phyloP scores from a whole-genome alignment of 495 filamentous ascomycete genomes.

The Penicillium cosmopolitanum region DNA sequence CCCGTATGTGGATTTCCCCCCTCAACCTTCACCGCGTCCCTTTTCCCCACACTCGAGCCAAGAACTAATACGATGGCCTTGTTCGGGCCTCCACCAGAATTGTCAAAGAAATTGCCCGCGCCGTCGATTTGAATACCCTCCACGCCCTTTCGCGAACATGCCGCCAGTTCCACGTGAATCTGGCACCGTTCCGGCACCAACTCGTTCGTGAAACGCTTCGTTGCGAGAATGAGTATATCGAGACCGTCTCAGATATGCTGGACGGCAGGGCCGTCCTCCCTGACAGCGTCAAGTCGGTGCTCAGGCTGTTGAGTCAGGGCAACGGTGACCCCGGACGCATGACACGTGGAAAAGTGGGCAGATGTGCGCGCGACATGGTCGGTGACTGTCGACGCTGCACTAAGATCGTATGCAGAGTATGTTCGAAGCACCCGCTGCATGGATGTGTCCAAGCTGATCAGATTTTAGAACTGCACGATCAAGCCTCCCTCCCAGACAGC shows the following conservation, averaged over 20 bases:
- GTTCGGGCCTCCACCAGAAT: slow-evolving; percentile 48
- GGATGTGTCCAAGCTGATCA: not conserved
- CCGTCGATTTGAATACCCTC: slow-evolving; percentile 83
- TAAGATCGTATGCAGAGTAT: slow-evolving; percentile 76
- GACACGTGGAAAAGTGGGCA: slow-evolving; percentile 66
- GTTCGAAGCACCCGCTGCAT: not conserved
- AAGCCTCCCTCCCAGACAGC: slow-evolving; percentile 67
- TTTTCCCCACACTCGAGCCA: not conserved
- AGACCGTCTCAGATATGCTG: slow-evolving; percentile 45
- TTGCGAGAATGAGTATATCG: slow-evolving; percentile 70
- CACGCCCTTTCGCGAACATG: slow-evolving; percentile 79
- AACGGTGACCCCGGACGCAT: slow-evolving; percentile 42
- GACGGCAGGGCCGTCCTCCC: slow-evolving; percentile 37
- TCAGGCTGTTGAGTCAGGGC: slow-evolving; percentile 37
- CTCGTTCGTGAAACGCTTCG: slow-evolving; percentile 74
- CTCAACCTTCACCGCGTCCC: not conserved
- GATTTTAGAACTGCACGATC: slow-evolving; percentile 77
- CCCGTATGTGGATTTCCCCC: slow-evolving; percentile 63
- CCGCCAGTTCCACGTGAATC: slow-evolving; percentile 72
- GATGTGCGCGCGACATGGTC: slow-evolving; percentile 85
- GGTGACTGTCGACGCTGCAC: slow-evolving; percentile 77
- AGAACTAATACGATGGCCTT: not conserved
- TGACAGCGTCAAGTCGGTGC: slow-evolving; percentile 41
- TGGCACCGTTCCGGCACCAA: slow-evolving; percentile 74
- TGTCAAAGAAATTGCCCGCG: slow-evolving; percentile 69